Evolutionary conservation across 495 filamentous ascomycete species (phyloP), one percentile per base, ranked within the genome.

Genomic region (Annulohypoxylon moriforme): DNA sequence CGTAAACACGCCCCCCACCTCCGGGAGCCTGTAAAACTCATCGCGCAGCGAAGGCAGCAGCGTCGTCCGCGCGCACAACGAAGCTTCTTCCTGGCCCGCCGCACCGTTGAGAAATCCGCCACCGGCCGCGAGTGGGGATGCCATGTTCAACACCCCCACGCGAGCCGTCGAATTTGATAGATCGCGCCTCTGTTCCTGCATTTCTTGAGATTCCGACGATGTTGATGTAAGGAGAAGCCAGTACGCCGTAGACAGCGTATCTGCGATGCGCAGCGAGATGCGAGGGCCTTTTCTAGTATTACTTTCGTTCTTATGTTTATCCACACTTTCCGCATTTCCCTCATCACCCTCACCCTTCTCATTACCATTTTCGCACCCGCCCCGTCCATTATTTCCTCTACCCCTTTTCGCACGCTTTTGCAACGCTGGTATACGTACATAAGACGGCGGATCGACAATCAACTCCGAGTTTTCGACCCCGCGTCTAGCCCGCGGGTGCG

Each of bases 51-150:
- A 84, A 1, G 82, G 81, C 24, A 80, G 84, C 0, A 93, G 84
- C 9, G 88, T 91, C 49, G 86, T 89, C 40, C 89, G 88, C 66
- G 86, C 84, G 74, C 89, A 92, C 16, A 93, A 78, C 10, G 85
- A 84, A 76, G 38, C 52, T 3, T 92, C 90, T 78, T 93, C 91
- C 72, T 92, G 90, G 1, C 88, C 86, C 3, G 82, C 77, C 0
- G 86, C 79, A 18, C 90, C 90, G 20, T 79, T 78, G 0, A 86
- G 74, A 73, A 89, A 89, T 10, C 88, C 88, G 14, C 90, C 90
- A 14, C 89, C 90, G 0, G 85, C 75, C 0, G 72, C 76, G 0
- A 81, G 58, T 0, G 85, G 85, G 10, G 87, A 91, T 16, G 89
- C 89, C 81, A 92, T 86, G 70, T 91, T 92, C 25, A 93, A 78